Evolutionary conservation across 1,139 yeast species (phyloP), one percentile per base, ranked within the genome.

Genomic region (Saccharomycopsis hybrid): DNA sequence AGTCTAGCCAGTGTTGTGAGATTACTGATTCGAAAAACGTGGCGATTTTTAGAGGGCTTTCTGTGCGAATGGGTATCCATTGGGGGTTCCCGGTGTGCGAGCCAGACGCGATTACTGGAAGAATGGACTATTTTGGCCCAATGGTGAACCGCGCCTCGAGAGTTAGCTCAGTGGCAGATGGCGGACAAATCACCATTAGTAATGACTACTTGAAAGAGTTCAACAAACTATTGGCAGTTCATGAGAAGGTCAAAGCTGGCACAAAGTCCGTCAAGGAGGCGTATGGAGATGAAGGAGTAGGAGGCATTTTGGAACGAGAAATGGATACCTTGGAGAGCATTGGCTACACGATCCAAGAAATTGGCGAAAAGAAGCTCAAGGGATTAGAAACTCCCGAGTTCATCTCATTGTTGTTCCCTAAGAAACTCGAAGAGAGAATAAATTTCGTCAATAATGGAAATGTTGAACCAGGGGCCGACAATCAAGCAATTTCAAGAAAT

Each of bases 71-170:
- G 97, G 98, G 98, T 55, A 78, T 88, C 46, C 97, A 92, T 65
- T 92, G 97, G 96, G 99, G 99, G 52, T 74, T 85, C 1, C 98
- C 99, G 0, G 97, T 92, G 44, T 88, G 96, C 60, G 99, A 94
- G 63, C 79, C 86, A 3, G 98, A 92, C 70, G 85, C 92, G 51
- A 89, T 90, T 51, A 92, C 98, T 0, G 79, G 90, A 57, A 81
- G 99, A 70, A 92, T 94, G 98, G 99, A 92, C 67, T 92, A 92
- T 65, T 85, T 92, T 60, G 99, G 99, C 0, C 98, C 99, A 0
- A 90, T 92, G 92, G 99, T 92, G 30, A 92, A 92, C 63, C 76
- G 96, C 52, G 88, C 99, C 0, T 85, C 97, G 0, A 76, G 99
- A 61, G 90, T 92, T 41, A 84, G 92, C 63, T 88, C 96, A 2